Evolutionary conservation across 257 asterid genomes (phyloP).

Genomic region (Penstemon davidsonii): DNA sequence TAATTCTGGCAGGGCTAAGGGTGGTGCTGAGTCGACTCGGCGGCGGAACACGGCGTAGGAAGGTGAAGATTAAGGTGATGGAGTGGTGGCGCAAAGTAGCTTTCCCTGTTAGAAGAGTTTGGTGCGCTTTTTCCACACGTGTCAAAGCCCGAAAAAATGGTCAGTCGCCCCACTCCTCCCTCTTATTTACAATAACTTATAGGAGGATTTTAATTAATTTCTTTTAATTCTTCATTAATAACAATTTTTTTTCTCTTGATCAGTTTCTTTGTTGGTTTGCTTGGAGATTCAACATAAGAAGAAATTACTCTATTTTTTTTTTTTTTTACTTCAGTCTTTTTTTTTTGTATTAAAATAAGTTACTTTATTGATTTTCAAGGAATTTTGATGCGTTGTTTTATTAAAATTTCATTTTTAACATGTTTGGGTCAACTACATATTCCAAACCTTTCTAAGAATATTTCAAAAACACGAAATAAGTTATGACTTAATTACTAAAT

Average conservation of each 20-base stretch:
- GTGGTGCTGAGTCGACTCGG: slow-evolving; percentile 44
- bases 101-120: slow-evolving; percentile 74
- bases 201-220: background rate
- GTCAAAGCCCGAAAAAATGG: slow-evolving; percentile 69
- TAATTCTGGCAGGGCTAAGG: slow-evolving; percentile 72
- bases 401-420: too few species aligned
- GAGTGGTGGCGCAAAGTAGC: slow-evolving; percentile 80
- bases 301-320: too few species aligned
- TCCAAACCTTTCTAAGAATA: too few species aligned
- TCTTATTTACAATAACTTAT: background rate
- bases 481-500: too few species aligned
- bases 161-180: slow-evolving; percentile 13
- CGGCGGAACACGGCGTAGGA: slow-evolving; percentile 54
- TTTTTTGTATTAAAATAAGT: too few species aligned
- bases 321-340: background rate
- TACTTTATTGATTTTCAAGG: background rate
- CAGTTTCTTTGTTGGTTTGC: too few species aligned
- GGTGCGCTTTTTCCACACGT: slow-evolving; percentile 66
- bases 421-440: too few species aligned
- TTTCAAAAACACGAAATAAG: too few species aligned
- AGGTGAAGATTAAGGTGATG: slow-evolving; percentile 55
- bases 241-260: background rate
- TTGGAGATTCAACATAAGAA: background rate
- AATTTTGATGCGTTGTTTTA: too few species aligned
- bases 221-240: background rate